A percentile compares a stretch with the other conserved stretches of the same genome.
Conservation (phyloP, 495 filamentous ascomycete species). For the Parathielavia appendiculata region DNA sequence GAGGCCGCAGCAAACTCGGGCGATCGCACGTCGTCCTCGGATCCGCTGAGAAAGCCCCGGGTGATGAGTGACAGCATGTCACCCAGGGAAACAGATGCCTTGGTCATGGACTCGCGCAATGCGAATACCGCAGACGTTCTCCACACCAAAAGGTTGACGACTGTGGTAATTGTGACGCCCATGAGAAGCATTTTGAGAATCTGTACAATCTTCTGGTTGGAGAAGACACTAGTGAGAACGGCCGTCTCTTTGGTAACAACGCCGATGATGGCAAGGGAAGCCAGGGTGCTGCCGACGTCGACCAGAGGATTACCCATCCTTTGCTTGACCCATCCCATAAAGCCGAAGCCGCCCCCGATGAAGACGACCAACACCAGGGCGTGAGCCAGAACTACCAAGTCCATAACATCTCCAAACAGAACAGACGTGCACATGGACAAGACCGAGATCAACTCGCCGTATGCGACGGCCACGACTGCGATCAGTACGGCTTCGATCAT, state of each 20-base stretch:
- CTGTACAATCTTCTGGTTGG: slow-evolving; percentile 75
- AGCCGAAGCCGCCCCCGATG: slow-evolving; percentile 81
- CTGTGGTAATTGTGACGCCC: slow-evolving; percentile 70
- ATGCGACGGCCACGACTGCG: slow-evolving; percentile 73
- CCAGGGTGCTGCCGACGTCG: slow-evolving; percentile 83
- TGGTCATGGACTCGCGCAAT: slow-evolving; percentile 69
- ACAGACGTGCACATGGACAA: slow-evolving; percentile 82
- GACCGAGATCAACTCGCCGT: slow-evolving; percentile 74
- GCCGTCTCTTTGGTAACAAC: slow-evolving; percentile 89
- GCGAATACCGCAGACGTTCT: slow-evolving; percentile 74
- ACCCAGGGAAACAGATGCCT: slow-evolving; percentile 68
- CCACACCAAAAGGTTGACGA: slow-evolving; percentile 73
- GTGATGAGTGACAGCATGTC: slow-evolving; percentile 81
- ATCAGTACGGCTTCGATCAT: slow-evolving; percentile 89
- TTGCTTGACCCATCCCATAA: slow-evolving; percentile 93
- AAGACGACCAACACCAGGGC: slow-evolving; percentile 78
- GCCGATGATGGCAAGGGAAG: slow-evolving; percentile 87
- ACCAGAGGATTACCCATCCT: slow-evolving; percentile 78
- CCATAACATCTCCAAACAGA: slow-evolving; percentile 61
- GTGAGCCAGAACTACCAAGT: slow-evolving; percentile 68
- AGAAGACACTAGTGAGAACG: slow-evolving; percentile 73
- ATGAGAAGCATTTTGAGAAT: slow-evolving; percentile 88
- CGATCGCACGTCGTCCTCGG: slow-evolving; percentile 67
- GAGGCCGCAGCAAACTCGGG: slow-evolving; percentile 60
- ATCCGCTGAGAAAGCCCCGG: slow-evolving; percentile 76